A percentile compares a stretch with the other conserved stretches of the same genome.
phyloP scores from a whole-genome alignment of 331 rosid genomes.

The Malus hybrid region DNA sequence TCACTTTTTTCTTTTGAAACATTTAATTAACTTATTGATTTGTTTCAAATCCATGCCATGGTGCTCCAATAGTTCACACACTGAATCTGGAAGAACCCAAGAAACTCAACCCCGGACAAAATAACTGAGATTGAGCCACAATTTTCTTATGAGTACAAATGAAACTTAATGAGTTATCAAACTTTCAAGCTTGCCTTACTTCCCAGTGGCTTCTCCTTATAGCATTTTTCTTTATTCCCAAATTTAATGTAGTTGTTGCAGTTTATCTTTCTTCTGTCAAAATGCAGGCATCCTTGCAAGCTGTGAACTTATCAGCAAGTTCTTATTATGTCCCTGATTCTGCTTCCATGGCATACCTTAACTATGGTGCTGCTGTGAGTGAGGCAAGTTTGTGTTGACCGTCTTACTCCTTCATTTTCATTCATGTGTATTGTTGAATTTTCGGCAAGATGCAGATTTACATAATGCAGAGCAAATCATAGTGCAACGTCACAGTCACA shows the following conservation, averaged over 20 bases:
- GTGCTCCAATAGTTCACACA: background rate
- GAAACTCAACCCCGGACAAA: background rate
- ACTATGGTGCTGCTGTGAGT: constrained; percentile 86
- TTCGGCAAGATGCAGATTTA: background rate
- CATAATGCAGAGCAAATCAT: constrained; percentile 7
- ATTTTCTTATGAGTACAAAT: background rate
- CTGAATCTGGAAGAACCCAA: background rate
- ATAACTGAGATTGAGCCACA: background rate
- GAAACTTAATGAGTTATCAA: background rate
- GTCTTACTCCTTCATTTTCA: background rate
- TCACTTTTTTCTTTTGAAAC: background rate
- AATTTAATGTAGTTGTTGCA: background rate
- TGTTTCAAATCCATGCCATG: background rate
- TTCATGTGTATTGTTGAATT: constrained; percentile 2
- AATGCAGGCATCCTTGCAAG: constrained; percentile 58
- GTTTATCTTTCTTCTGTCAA: constrained; percentile 5
- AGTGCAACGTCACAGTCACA: background rate
- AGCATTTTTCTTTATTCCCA: background rate
- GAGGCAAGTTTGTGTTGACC: constrained; percentile 43
- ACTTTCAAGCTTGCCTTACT: background rate
- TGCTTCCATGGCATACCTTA: constrained; percentile 42
- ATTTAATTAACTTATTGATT: background rate
- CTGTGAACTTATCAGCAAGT: constrained; percentile 66
- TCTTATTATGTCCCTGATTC: constrained; percentile 42
- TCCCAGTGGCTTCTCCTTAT: too few relatives aligned